Percentiles rank a stretch among this genome's conserved stretches.
Evolutionary conservation across 176 grass and related monocot species (phyloP).

Genomic region (Otatea glauca): DNA sequence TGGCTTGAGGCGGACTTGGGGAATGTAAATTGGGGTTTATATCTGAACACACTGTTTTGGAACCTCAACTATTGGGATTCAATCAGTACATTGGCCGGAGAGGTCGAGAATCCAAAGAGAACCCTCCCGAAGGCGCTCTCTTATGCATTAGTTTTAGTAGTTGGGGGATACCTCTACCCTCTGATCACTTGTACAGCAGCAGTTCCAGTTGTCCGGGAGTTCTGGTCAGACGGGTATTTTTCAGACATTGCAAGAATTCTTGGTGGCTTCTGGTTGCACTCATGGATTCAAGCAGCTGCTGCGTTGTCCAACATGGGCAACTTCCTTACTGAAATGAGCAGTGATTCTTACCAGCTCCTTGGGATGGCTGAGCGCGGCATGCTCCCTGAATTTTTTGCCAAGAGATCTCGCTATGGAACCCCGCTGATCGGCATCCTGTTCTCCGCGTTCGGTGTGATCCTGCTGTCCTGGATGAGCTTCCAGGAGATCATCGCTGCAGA

Average conservation of each 20-base stretch:
- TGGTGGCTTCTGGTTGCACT: constrained; percentile 71
- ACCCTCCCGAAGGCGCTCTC: constrained; percentile 78
- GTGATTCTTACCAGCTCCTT: constrained; percentile 82
- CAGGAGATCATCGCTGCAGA: constrained; percentile 84
- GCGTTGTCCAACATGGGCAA: constrained; percentile 93
- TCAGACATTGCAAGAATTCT: constrained; percentile 65
- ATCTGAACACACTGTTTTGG: constrained; percentile 93
- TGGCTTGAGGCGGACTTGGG: constrained; percentile 64
- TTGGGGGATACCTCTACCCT: constrained; percentile 76
- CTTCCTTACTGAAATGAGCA: constrained; percentile 91
- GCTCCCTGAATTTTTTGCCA: constrained; percentile 74
- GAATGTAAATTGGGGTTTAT: constrained; percentile 79
- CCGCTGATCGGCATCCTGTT: constrained; percentile 83
- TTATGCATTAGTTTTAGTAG: constrained; percentile 77
- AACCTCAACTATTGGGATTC: constrained; percentile 99
- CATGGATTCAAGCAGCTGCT: constrained; percentile 69
- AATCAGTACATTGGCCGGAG: constrained; percentile 86
- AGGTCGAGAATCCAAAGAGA: constrained; percentile 79
- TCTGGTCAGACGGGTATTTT: constrained; percentile 88
- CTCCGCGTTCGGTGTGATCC: constrained; percentile 68
- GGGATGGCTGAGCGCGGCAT: constrained; percentile 87
- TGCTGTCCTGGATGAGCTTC: constrained; percentile 88
- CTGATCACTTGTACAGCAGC: constrained; percentile 76
- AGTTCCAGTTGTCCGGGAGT: constrained; percentile 62
- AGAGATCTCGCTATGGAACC: constrained; percentile 62